Conservation (phyloP, 192 early-diverging fungal genomes). For the Spizellomyces punctatus region DNA sequence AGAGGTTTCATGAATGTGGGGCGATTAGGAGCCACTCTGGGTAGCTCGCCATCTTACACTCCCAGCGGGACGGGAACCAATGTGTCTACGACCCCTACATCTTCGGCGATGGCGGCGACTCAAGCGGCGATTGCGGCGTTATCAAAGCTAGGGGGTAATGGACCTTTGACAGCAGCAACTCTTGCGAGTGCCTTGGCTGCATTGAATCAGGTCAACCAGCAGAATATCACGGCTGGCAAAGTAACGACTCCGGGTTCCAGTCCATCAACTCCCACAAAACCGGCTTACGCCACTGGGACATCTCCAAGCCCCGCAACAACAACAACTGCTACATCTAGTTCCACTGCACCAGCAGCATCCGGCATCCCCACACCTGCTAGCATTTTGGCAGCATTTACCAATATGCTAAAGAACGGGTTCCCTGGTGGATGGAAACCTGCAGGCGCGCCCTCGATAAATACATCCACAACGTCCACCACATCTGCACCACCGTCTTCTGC, state of each 20-base stretch:
- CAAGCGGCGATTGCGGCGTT: slow-evolving; percentile 23
- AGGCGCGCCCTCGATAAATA: not conserved
- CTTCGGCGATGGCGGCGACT: slow-evolving; percentile 22
- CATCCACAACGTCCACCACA: not conserved
- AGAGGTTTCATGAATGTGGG: not conserved
- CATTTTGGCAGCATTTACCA: slow-evolving; percentile 19
- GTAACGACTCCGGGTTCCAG: not conserved
- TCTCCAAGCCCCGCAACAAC: not conserved
- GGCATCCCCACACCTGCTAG: slow-evolving; percentile 18
- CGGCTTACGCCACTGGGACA: not conserved
- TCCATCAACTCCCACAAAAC: not conserved
- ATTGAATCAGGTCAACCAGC: slow-evolving; percentile 13
- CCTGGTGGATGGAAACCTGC: slow-evolving; percentile 13
- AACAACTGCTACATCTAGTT: not conserved
- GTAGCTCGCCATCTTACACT: not conserved
- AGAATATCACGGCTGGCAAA: not conserved
- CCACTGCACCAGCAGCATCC: not conserved
- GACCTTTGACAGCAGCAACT: slow-evolving; percentile 13
- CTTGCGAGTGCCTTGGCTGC: slow-evolving; percentile 19
- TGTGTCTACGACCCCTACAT: not conserved
- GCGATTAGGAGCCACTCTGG: not conserved
- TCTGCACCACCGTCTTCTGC: not conserved
- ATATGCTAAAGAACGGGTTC: slow-evolving; percentile 22
- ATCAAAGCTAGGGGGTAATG: slow-evolving; percentile 14
- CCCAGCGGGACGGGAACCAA: not conserved